These are phyloP conservation scores for Coleophoma crateriformis DNA, from an alignment of 2,329 filamentous ascomycete genomes.

Conservation along the genomic window DNA sequence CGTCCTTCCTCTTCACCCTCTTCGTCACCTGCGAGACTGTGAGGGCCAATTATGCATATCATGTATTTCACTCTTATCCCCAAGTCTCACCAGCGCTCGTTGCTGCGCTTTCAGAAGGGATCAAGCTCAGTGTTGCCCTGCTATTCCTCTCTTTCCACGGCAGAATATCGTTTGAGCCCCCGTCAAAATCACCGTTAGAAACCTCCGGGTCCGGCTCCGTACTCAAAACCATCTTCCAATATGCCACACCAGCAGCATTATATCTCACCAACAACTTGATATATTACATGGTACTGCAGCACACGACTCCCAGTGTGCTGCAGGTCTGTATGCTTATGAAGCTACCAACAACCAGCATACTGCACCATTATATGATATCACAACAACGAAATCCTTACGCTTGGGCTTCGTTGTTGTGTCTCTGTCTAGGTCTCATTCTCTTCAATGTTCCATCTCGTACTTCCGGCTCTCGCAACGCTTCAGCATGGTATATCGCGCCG, in stretches of 20 bases:
- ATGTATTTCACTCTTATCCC: conserved; percentile 12
- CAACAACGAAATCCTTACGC: conserved; percentile 10
- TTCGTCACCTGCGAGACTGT: conserved; percentile 13
- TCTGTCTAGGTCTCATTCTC: conserved; percentile 13
- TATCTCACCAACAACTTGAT: conserved; percentile 17
- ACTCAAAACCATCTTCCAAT: conserved; percentile 7
- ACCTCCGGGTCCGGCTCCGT: too few species aligned
- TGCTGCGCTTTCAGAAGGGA: conserved; percentile 10
- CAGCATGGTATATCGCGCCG: conserved; percentile 13
- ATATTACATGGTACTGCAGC: conserved; percentile 15
- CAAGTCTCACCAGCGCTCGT: conserved; percentile 14
- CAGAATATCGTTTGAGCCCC: too few species aligned
- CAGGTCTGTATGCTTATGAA: conserved; percentile 17
- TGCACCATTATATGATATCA: conserved; percentile 17
- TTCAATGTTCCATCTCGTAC: conserved; percentile 10
- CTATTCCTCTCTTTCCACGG: conserved; percentile 4
- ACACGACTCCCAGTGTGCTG: conserved; percentile 13
- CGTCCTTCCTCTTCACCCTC: conserved; percentile 6
- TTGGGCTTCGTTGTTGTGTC: conserved; percentile 11
- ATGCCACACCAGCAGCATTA: conserved; percentile 13
- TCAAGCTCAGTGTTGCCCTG: conserved; percentile 12
- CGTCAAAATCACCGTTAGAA: too few species aligned
- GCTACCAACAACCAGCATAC: conserved; percentile 14
- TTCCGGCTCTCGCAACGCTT: background rate
- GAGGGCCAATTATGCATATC: conserved; percentile 17